phyloP scores from a whole-genome alignment of 192 early-diverging fungal genomes.

The Mortierella claussenii region DNA sequence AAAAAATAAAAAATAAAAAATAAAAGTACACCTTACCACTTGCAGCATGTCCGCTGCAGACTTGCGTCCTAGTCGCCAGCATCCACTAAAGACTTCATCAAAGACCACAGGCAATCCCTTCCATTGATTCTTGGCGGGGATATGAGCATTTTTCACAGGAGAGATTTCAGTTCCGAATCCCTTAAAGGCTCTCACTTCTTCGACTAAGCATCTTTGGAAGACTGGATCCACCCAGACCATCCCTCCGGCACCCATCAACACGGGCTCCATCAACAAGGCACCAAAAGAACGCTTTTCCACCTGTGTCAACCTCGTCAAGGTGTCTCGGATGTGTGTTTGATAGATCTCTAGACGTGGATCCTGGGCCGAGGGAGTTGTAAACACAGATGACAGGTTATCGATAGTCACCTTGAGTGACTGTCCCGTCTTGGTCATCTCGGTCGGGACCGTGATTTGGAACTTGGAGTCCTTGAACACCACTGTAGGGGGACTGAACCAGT shows the following conservation, averaged over 20 bases:
- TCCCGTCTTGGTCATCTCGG: slow-evolving; percentile 29
- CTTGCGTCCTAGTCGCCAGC: slow-evolving; percentile 71
- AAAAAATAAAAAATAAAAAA: background rate
- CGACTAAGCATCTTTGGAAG: slow-evolving; percentile 75
- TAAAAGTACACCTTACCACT: slow-evolving; percentile 55
- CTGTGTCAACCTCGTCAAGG: slow-evolving; percentile 41
- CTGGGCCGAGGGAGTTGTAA: slow-evolving; percentile 4
- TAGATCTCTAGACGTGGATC: slow-evolving; percentile 57
- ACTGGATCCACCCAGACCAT: slow-evolving; percentile 86
- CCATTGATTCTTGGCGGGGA: slow-evolving; percentile 41
- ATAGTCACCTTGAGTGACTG: slow-evolving; percentile 19
- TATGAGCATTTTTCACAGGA: slow-evolving; percentile 1
- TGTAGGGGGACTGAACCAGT: slow-evolving; percentile 78
- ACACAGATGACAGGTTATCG: slow-evolving; percentile 38
- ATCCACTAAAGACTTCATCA: slow-evolving; percentile 86
- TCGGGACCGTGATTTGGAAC: slow-evolving; percentile 55
- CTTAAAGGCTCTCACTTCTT: slow-evolving; percentile 57
- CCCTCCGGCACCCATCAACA: slow-evolving; percentile 86
- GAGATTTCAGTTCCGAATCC: slow-evolving; percentile 30
- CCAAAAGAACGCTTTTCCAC: slow-evolving; percentile 60
- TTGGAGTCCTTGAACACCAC: slow-evolving; percentile 60
- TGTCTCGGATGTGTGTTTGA: slow-evolving; percentile 50
- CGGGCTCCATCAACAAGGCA: slow-evolving; percentile 79
- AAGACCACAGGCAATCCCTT: slow-evolving; percentile 76
- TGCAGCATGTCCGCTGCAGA: slow-evolving; percentile 69